Conservation (phyloP, 2,329 filamentous ascomycete genomes). For the Ophiostoma perfectum region DNA sequence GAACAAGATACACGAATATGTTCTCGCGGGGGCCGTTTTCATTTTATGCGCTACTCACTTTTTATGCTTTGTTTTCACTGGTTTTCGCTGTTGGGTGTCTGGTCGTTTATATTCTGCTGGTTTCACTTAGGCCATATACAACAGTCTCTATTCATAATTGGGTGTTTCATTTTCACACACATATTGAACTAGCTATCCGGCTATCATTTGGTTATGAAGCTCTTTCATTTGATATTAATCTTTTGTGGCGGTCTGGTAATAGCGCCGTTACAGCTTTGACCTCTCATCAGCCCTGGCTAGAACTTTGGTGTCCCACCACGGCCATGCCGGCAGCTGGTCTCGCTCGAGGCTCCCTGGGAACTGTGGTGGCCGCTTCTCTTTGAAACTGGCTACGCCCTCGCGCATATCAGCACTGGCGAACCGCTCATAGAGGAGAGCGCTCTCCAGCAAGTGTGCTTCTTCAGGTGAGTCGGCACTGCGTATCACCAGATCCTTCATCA, state of each 20-base stretch:
- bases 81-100: neutral
- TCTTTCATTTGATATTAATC: neutral
- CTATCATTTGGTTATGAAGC: neutral
- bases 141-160: neutral
- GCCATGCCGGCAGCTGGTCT: conserved; percentile 55
- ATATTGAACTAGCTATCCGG: neutral
- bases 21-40: neutral
- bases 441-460: conserved; percentile 65
- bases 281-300: conserved; percentile 23
- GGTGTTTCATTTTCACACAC: neutral
- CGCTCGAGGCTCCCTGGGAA: conserved; percentile 47
- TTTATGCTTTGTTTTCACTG: neutral
- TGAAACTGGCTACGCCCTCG: conserved; percentile 63
- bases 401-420: conserved; percentile 55
- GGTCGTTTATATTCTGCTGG: neutral
- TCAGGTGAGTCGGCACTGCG: conserved; percentile 55
- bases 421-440: conserved; percentile 55
- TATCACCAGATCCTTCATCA: conserved; percentile 70
- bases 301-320: conserved; percentile 59
- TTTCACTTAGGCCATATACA: neutral
- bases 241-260: neutral
- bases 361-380: conserved; percentile 60
- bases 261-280: conserved; percentile 21
- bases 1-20: conserved; percentile 17
- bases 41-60: too few relatives aligned